Base-by-base conservation (phyloP, 257 asterid genomes). In the Forsythia viridissima region DNA sequence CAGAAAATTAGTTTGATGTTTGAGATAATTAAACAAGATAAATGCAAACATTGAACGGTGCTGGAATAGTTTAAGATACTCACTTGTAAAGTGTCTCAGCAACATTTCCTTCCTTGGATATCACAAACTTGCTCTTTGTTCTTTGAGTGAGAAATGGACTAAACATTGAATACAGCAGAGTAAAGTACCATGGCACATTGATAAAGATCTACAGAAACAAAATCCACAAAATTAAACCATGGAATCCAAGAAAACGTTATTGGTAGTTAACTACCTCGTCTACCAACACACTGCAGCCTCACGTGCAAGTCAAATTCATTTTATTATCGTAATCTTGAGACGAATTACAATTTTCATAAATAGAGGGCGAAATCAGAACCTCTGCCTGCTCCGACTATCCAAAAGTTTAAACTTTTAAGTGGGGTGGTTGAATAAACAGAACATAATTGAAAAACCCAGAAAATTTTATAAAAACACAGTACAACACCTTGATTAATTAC, bases 101-200 rank as follows among this genome's bases (percentile, higher is more conserved):
- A 74, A 80, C 96, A 80, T 87, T 89, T 77, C 98, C 97, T 80
- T 94, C 98, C 93, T 91, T 95, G 82, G 98, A 88, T 73, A 95
- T 91, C 66, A 95, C 98, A 74, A 95, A 95, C 76, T 95, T 95
- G 80, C 96, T 92, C 91, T 95, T 95, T 40, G 98, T 93, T 86
- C 99, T 87, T 78, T 93, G 98, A 21, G 99, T 95, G 80, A 95
- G 80, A 80, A 95, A 95, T 37, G 97, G 98, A 80, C 98, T 92
- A n/a, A 95, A 89, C 96, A 95, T 88, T 11, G 98, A 91, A 77
- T 95, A 95, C 86, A 95, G 10, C 92, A 95, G 72, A 78, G 92
- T 93, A 73, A 95, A 95, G 89, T 93, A 95, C 99, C 99, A 95
- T 46, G 98, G 97, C 75, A 94, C 98, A 63, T 94, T 94, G 80